Percentiles rank a stretch among this genome's conserved stretches.
phyloP scores from a whole-genome alignment of 2,329 filamentous ascomycete species.

The Pseudogymnoascus verrucosus region DNA sequence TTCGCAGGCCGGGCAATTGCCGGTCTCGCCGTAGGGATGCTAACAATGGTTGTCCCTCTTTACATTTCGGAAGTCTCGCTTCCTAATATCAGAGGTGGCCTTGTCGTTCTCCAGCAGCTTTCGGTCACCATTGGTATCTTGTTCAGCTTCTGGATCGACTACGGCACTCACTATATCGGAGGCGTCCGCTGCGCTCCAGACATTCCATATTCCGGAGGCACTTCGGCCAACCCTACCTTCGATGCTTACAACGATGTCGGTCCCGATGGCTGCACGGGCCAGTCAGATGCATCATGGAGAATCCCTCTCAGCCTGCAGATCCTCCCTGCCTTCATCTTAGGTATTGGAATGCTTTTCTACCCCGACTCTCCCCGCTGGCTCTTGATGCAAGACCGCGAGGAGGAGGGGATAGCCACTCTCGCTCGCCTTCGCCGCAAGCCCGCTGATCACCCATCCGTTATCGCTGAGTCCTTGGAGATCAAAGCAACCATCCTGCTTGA shows the following conservation, averaged over 20 bases:
- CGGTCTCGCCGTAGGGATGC: constrained; percentile 40
- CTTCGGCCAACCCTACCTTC: constrained; percentile 13
- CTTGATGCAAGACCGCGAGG: constrained; percentile 45
- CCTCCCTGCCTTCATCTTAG: constrained; percentile 44
- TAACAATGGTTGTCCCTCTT: constrained; percentile 39
- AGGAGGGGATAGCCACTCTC: constrained; percentile 43
- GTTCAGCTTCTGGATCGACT: constrained; percentile 25
- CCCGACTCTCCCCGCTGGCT: constrained; percentile 52
- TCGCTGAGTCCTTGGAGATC: constrained; percentile 51
- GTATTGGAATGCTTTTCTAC: constrained; percentile 50
- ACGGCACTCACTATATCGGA: constrained; percentile 24
- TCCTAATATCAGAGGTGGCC: constrained; percentile 23
- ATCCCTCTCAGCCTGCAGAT: constrained; percentile 49
- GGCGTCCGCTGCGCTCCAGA: constrained; percentile 18
- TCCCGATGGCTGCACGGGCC: constrained; percentile 18
- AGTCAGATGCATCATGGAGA: constrained; percentile 44
- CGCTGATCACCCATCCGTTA: constrained; percentile 41
- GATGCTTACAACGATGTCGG: constrained; percentile 18
- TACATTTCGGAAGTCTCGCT: constrained; percentile 31
- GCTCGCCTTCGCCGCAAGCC: constrained; percentile 41
- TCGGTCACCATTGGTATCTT: constrained; percentile 25
- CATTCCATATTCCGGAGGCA: constrained; percentile 19
- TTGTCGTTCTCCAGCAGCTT: constrained; percentile 25
- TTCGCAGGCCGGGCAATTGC: constrained; percentile 40
- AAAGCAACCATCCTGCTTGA: constrained; percentile 51